phyloP scores from a whole-genome alignment of 1,284 basidiomycete species.

The Ceratobasidium sp. region DNA sequence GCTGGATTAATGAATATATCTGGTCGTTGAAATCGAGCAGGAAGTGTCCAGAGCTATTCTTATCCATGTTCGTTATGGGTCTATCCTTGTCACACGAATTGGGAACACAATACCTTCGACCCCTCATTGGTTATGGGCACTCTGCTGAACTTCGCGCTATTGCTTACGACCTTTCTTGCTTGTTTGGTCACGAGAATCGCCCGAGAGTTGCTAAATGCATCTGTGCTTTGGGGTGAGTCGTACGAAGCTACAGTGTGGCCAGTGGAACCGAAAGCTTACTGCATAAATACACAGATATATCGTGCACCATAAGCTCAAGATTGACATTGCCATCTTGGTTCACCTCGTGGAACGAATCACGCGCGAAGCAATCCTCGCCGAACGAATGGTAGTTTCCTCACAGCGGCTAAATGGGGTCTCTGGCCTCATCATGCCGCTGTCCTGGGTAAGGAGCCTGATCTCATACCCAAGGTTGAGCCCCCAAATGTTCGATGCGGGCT shows the following conservation, averaged over 20 bases:
- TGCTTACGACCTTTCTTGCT: background rate
- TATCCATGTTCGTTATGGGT: constrained; percentile 11
- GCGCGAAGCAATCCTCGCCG: constrained; percentile 16
- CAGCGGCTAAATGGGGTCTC: background rate
- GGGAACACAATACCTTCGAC: background rate
- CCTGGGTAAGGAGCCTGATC: constrained; percentile 17
- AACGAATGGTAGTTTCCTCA: background rate
- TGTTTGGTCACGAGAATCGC: background rate
- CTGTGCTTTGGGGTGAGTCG: background rate
- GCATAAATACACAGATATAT: constrained; percentile 6
- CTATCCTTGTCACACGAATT: constrained; percentile 14
- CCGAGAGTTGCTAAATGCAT: constrained; percentile 1
- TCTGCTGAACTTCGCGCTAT: background rate
- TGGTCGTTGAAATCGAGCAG: background rate
- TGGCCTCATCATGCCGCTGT: constrained; percentile 24
- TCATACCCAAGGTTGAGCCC: background rate
- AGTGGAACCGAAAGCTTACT: background rate
- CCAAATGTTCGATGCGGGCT: background rate
- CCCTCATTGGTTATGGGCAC: background rate
- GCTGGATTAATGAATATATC: background rate
- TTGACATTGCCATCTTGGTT: constrained; percentile 15
- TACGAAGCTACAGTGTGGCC: background rate
- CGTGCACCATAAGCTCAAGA: background rate
- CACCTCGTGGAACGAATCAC: constrained; percentile 1
- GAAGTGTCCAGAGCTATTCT: background rate